phyloP scores from a whole-genome alignment of 2,329 filamentous ascomycete genomes.

The Pyricularia grisea region DNA sequence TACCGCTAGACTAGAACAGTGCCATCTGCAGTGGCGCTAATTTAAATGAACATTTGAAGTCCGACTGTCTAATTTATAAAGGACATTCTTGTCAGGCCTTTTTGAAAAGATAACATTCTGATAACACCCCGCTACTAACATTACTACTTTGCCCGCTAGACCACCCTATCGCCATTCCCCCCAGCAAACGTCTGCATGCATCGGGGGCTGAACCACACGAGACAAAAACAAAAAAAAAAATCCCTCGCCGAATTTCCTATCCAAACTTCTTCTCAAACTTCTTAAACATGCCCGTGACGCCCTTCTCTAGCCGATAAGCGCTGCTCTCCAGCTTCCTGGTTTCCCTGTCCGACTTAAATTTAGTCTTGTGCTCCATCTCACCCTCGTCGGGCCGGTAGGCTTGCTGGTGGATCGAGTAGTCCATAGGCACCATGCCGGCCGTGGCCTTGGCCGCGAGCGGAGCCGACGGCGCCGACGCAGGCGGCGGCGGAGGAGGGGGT shows the following conservation, averaged over 20 bases:
- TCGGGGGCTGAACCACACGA: background rate
- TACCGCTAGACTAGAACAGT: background rate
- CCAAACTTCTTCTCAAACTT: slow-evolving; percentile 70
- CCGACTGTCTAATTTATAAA: background rate
- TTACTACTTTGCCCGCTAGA: background rate
- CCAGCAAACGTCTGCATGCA: background rate
- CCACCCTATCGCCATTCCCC: background rate
- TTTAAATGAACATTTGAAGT: background rate
- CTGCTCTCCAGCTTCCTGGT: slow-evolving; percentile 50
- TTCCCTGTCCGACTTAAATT: slow-evolving; percentile 29
- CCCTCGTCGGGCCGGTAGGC: slow-evolving; percentile 58
- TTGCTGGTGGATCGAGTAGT: slow-evolving; percentile 58
- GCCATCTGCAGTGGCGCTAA: background rate
- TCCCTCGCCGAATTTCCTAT: slow-evolving; percentile 16
- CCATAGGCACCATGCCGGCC: slow-evolving; percentile 17
- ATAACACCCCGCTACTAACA: background rate
- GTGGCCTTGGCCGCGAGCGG: slow-evolving; percentile 5
- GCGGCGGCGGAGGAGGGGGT: slow-evolving; percentile 29
- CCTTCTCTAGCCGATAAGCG: slow-evolving; percentile 58
- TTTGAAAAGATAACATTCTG: background rate
- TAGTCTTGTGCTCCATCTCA: slow-evolving; percentile 37
- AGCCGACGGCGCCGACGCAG: slow-evolving; percentile 23
- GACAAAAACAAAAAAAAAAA: too few species aligned
- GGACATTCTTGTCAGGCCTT: background rate
- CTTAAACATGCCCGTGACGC: slow-evolving; percentile 63